Conservation (phyloP, 306 rosid species). For the Cucumis cinereus region DNA sequence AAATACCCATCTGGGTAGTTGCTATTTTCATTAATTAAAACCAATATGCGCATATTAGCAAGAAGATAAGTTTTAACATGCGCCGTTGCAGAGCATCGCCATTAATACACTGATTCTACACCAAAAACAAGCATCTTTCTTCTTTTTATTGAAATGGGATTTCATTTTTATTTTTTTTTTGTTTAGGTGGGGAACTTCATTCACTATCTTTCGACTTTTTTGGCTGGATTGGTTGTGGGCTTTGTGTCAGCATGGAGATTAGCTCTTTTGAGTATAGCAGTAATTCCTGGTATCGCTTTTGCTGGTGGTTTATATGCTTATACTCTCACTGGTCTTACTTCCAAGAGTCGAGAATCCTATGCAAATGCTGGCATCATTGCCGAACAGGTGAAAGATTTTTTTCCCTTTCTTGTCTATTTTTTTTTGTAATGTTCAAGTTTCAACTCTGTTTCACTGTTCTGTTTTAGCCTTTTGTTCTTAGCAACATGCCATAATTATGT, state of each 20-base stretch:
- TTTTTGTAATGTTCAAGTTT: not conserved
- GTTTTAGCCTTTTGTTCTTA: not conserved
- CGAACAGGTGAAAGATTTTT: slow-evolving; percentile 56
- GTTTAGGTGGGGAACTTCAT: slow-evolving; percentile 91
- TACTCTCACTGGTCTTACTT: slow-evolving; percentile 91
- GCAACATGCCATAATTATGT: slow-evolving; percentile 20
- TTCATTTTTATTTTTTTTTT: not conserved
- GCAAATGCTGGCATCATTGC: slow-evolving; percentile 94
- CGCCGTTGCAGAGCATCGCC: slow-evolving; percentile 2
- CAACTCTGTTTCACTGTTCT: not conserved
- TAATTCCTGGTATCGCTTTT: slow-evolving; percentile 95
- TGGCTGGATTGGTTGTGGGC: slow-evolving; percentile 96
- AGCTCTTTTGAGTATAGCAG: slow-evolving; percentile 91
- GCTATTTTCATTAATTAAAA: slow-evolving; percentile 7
- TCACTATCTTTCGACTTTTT: slow-evolving; percentile 91
- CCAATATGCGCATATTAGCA: slow-evolving; percentile 16
- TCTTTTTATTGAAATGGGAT: not conserved
- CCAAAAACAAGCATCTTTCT: not conserved
- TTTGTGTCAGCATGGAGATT: slow-evolving; percentile 97
- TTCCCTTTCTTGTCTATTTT: not conserved
- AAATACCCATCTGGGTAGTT: slow-evolving; percentile 6
- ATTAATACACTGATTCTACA: not conserved
- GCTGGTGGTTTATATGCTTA: slow-evolving; percentile 98
- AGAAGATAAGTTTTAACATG: not conserved
- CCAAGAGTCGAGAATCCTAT: slow-evolving; percentile 90